A percentile compares a stretch with the other conserved stretches of the same genome.
Conservation (phyloP, 768 basidiomycete species). For the Amanita subjunquillea region DNA sequence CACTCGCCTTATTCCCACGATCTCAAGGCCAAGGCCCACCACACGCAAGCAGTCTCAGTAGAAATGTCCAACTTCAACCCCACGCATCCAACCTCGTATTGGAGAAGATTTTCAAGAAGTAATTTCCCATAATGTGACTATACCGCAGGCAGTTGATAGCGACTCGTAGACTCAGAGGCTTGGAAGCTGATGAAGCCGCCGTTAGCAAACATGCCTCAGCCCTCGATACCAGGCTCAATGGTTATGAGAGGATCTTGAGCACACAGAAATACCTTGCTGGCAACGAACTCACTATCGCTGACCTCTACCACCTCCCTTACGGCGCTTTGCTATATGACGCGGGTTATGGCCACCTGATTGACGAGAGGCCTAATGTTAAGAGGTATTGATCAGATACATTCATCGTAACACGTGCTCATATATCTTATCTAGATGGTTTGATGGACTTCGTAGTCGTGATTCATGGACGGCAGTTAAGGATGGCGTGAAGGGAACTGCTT, state of each 20-base stretch:
- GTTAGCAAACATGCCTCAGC: slow-evolving; percentile 14
- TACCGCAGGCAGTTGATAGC: background rate
- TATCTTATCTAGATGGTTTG: slow-evolving; percentile 14
- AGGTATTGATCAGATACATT: slow-evolving; percentile 18
- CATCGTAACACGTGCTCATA: background rate
- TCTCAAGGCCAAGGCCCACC: slow-evolving; percentile 27
- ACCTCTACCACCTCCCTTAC: slow-evolving; percentile 47
- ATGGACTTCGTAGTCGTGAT: slow-evolving; percentile 27
- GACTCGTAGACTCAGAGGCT: slow-evolving; percentile 11
- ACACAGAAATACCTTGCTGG: slow-evolving; percentile 51
- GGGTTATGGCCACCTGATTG: slow-evolving; percentile 19
- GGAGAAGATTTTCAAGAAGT: slow-evolving; percentile 48
- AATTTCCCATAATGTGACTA: slow-evolving; percentile 6
- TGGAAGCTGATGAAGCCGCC: slow-evolving; percentile 19
- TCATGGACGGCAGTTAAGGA: slow-evolving; percentile 41
- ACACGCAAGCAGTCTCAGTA: slow-evolving; percentile 42
- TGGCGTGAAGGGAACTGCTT: slow-evolving; percentile 13
- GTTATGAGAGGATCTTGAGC: slow-evolving; percentile 44
- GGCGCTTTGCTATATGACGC: slow-evolving; percentile 10
- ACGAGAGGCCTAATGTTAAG: slow-evolving; percentile 29
- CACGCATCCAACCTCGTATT: slow-evolving; percentile 26
- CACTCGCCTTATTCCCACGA: slow-evolving; percentile 37
- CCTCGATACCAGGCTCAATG: slow-evolving; percentile 37
- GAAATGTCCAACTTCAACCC: slow-evolving; percentile 46
- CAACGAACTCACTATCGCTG: slow-evolving; percentile 45